Percentiles rank a stretch among this genome's conserved stretches.
These are phyloP conservation scores for Ganoderma multipileum DNA, from an alignment of 1,284 basidiomycete species.

Conservation along the genomic window DNA sequence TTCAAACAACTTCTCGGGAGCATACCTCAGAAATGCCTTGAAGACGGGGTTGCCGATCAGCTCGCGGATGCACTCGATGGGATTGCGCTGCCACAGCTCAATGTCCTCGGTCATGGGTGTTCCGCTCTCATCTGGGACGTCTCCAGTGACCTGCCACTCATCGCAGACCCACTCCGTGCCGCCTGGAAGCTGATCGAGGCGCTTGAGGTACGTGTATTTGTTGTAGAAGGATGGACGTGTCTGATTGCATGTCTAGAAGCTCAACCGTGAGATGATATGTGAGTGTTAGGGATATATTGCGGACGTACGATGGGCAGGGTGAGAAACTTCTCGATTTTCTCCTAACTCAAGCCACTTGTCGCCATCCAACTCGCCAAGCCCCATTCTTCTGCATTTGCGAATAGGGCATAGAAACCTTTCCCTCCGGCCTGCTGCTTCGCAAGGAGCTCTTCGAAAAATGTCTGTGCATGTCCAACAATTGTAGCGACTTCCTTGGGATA, in stretches of 20 bases:
- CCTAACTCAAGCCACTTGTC: slow-evolving; percentile 36
- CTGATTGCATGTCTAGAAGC: slow-evolving; percentile 18
- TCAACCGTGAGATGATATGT: neutral
- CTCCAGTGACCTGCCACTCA: slow-evolving; percentile 34
- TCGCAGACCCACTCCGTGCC: slow-evolving; percentile 35
- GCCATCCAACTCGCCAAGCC: slow-evolving; percentile 42
- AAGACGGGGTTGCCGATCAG: slow-evolving; percentile 44
- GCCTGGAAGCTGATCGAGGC: slow-evolving; percentile 39
- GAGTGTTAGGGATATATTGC: too few species aligned
- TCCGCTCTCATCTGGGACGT: slow-evolving; percentile 35
- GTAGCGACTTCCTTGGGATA: slow-evolving; percentile 6
- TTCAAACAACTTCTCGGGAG: slow-evolving; percentile 41
- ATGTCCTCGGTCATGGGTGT: slow-evolving; percentile 27
- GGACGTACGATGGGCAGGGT: slow-evolving; percentile 41
- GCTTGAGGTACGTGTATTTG: slow-evolving; percentile 35
- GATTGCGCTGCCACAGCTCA: slow-evolving; percentile 39
- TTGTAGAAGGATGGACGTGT: slow-evolving; percentile 32
- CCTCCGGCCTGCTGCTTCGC: slow-evolving; percentile 9
- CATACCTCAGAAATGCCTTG: slow-evolving; percentile 36
- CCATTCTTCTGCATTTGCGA: slow-evolving; percentile 38
- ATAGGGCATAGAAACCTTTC: slow-evolving; percentile 33
- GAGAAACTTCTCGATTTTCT: slow-evolving; percentile 40
- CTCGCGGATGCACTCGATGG: slow-evolving; percentile 41
- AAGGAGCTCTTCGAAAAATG: slow-evolving; percentile 24
- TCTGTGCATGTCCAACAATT: slow-evolving; percentile 14